Evolutionary conservation across 129 eudicot species (phyloP).

Genomic region (Deinandra increscens): DNA sequence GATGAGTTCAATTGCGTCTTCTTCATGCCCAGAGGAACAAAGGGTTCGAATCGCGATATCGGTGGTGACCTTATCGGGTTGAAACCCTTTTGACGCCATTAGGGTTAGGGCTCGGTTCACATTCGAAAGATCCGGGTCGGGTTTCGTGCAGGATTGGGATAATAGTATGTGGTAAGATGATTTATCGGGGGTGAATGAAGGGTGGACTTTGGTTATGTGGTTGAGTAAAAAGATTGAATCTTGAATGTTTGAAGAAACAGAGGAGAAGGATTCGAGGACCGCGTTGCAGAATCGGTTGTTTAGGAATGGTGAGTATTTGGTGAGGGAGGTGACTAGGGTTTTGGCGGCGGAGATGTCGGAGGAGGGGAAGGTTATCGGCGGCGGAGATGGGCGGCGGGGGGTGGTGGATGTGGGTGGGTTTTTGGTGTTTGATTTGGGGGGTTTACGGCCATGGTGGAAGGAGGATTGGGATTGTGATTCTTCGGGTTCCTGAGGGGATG

Average conservation of each 20-base stretch:
- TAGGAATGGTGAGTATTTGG: conserved; percentile 24
- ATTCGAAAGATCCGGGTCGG: conserved; percentile 30
- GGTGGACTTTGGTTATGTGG: conserved; percentile 60
- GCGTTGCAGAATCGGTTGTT: conserved; percentile 52
- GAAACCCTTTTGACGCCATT: conserved; percentile 55
- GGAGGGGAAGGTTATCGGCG: conserved; percentile 43
- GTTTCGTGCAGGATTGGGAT: conserved; percentile 43
- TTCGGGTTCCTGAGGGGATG: conserved; percentile 18
- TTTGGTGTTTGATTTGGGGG: conserved; percentile 24
- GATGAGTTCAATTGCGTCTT: conserved; percentile 56
- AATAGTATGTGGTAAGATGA: conserved; percentile 59
- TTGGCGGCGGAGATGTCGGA: conserved; percentile 72
- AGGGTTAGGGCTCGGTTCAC: conserved; percentile 43
- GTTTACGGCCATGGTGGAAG: conserved; percentile 21
- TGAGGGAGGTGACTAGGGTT: conserved; percentile 59
- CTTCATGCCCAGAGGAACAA: conserved; percentile 51
- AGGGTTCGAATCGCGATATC: conserved; percentile 79
- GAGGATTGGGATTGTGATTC: conserved; percentile 12
- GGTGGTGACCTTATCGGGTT: conserved; percentile 62
- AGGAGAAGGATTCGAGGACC: conserved; percentile 56
- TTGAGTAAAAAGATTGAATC: conserved; percentile 56
- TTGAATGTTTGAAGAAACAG: conserved; percentile 36
- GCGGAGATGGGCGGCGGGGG: conserved; percentile 21
- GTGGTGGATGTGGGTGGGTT: conserved; percentile 24
- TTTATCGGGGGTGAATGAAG: conserved; percentile 68